A percentile compares a stretch with the other conserved stretches of the same genome.
These are phyloP conservation scores for Colletotrichum neosansevieriae DNA, from an alignment of 2,329 filamentous ascomycete species.

Conservation along the genomic window DNA sequence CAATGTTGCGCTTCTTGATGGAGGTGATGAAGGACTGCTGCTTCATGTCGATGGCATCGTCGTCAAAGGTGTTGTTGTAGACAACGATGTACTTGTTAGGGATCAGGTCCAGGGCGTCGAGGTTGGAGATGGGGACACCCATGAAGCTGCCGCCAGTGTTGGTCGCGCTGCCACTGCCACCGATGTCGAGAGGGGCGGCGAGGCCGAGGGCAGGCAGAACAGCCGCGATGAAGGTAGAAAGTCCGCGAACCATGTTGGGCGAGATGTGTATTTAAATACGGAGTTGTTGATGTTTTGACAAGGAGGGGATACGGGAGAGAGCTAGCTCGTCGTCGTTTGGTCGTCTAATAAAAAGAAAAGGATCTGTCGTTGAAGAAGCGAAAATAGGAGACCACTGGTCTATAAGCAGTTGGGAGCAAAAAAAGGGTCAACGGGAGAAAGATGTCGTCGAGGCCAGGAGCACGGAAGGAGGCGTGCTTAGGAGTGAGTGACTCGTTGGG, in stretches of 20 bases:
- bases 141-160: slow-evolving; percentile 48
- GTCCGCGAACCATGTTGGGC: slow-evolving; percentile 43
- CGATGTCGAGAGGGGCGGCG: slow-evolving; percentile 43
- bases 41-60: slow-evolving; percentile 62
- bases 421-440: slow-evolving; percentile 25
- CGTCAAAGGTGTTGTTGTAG: slow-evolving; percentile 67
- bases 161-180: slow-evolving; percentile 39
- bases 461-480: slow-evolving; percentile 26
- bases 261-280: slow-evolving; percentile 15
- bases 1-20: slow-evolving; percentile 68
- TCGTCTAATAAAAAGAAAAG: slow-evolving; percentile 24
- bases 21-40: slow-evolving; percentile 60
- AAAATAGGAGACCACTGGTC: slow-evolving; percentile 40
- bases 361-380: slow-evolving; percentile 23
- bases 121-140: slow-evolving; percentile 63
- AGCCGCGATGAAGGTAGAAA: slow-evolving; percentile 43
- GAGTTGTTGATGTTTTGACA: slow-evolving; percentile 27
- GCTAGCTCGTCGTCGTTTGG: slow-evolving; percentile 38
- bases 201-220: slow-evolving; percentile 42
- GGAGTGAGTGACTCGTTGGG: slow-evolving; percentile 29
- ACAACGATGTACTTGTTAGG: slow-evolving; percentile 73
- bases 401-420: slow-evolving; percentile 12
- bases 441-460: slow-evolving; percentile 25
- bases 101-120: slow-evolving; percentile 61
- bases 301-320: slow-evolving; percentile 37